Conservation (phyloP, 768 basidiomycete species). For the Boletus rubropictus region DNA sequence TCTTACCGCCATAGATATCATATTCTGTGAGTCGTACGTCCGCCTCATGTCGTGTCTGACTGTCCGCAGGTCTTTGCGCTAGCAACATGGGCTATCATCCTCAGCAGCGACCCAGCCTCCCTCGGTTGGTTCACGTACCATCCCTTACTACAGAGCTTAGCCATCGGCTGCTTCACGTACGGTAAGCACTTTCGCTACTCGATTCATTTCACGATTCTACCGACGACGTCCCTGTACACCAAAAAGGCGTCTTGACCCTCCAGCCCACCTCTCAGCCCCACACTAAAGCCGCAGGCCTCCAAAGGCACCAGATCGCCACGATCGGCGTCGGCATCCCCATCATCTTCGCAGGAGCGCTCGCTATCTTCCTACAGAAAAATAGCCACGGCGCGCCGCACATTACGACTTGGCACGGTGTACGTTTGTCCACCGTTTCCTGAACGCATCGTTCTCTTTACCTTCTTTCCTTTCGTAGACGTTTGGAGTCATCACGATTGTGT, state of each 20-base stretch:
- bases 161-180: conserved; percentile 51
- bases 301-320: conserved; percentile 63
- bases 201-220: background rate
- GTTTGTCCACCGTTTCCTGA: conserved; percentile 13
- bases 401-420: conserved; percentile 70
- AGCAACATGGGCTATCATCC: conserved; percentile 42
- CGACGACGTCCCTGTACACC: background rate
- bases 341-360: conserved; percentile 53
- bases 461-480: conserved; percentile 39
- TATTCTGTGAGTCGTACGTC: conserved; percentile 11
- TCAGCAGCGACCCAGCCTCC: conserved; percentile 39
- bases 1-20: conserved; percentile 9
- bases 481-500: conserved; percentile 55
- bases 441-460: no score
- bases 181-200: conserved; percentile 37
- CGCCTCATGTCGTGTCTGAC: background rate
- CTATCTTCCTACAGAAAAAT: conserved; percentile 60
- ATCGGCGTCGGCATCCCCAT: conserved; percentile 50
- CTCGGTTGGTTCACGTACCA: conserved; percentile 64
- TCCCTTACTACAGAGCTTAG: conserved; percentile 56
- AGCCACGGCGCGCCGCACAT: conserved; percentile 50
- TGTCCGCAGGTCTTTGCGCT: conserved; percentile 34
- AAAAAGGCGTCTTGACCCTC: conserved; percentile 63
- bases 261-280: conserved; percentile 65
- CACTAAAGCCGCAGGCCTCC: conserved; percentile 61